Evolutionary conservation across 1,284 basidiomycete genomes (phyloP), one percentile per base, ranked within the genome.

Genomic region (Ceratobasidium sp.): DNA sequence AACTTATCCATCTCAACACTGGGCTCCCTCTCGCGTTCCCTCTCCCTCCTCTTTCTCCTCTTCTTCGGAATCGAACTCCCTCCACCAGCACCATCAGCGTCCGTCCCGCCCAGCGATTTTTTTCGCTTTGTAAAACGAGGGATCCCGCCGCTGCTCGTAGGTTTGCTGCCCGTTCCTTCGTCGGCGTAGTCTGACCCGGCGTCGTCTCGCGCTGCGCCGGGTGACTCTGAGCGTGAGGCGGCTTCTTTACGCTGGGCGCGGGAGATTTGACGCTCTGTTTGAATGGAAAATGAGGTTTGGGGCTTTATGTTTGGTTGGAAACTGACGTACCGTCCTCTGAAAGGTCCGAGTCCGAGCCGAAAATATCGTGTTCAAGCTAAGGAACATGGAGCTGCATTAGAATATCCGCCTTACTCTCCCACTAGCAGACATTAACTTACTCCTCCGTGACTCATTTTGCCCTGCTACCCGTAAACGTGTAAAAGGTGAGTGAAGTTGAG

Each of bases 321-420:
- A 54, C 80, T 70, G 44, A 80, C 84, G 57, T 83, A 84, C 91
- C 91, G 57, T 93, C 92, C 77, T 93, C 92, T 0, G 90, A 90
- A 0, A 94, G 88, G 80, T 95, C 94, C 1, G 93, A 94, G 81
- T 93, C 70, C 42, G 90, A 91, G 52, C 93, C 93, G 81, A 94
- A 94, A 81, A 95, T 90, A 84, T 92, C 89, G 80, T 89, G 74
- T 80, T 81, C 78, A 79, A 81, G n/a, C 73, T 75, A 66, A 12
- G 23, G 28, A 13, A 28, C 17, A 40, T 17, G 23, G n/a, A 1
- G 42, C 42, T 23, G 23, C 3, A 50, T 57, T 40, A 46, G 28
- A 42, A 13, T 2, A 38, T 15, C 33, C 12, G 9, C 28, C 28
- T 2, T 62, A 56, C 33, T 33, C n/a, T n/a, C n/a, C 38, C 6